Conservation (phyloP, 345 rosid species). For the Lepidium sativum region DNA sequence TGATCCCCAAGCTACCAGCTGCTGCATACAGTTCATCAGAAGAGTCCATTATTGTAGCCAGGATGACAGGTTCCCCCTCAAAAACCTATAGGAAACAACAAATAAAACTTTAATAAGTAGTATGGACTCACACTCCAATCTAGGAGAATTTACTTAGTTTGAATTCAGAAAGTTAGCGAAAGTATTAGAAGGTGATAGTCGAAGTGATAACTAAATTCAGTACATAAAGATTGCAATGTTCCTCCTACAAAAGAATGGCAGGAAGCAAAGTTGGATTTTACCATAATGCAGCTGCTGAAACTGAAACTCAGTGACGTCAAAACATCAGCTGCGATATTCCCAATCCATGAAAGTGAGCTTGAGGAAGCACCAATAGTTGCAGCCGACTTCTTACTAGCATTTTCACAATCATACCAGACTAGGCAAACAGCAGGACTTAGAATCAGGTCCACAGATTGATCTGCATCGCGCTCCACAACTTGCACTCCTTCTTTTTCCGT, state of each 20-base stretch:
- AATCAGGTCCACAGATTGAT: slow-evolving; percentile 71
- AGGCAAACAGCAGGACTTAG: slow-evolving; percentile 64
- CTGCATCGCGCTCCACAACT: slow-evolving; percentile 80
- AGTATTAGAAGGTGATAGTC: not conserved
- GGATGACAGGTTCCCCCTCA: slow-evolving; percentile 22
- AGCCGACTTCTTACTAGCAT: slow-evolving; percentile 45
- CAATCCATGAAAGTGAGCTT: slow-evolving; percentile 53
- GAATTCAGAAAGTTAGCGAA: not conserved
- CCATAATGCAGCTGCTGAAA: slow-evolving; percentile 84
- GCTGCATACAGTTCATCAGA: slow-evolving; percentile 86
- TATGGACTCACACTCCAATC: not conserved
- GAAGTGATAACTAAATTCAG: not conserved
- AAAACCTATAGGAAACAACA: slow-evolving; percentile 17
- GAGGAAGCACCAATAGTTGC: slow-evolving; percentile 51
- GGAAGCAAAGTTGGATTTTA: slow-evolving; percentile 27
- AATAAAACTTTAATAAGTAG: not conserved
- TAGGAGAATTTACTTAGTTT: not conserved
- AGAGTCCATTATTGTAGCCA: slow-evolving; percentile 35
- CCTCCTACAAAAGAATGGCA: slow-evolving; percentile 2
- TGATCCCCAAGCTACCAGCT: slow-evolving; percentile 87
- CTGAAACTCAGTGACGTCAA: slow-evolving; percentile 68
- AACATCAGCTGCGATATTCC: slow-evolving; percentile 71
- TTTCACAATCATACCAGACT: slow-evolving; percentile 71
- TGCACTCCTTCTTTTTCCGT: slow-evolving; percentile 78
- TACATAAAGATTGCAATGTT: not conserved